Evolutionary conservation across 768 basidiomycete species (phyloP), one percentile per base, ranked within the genome.

Genomic region (Podaxis sp.): DNA sequence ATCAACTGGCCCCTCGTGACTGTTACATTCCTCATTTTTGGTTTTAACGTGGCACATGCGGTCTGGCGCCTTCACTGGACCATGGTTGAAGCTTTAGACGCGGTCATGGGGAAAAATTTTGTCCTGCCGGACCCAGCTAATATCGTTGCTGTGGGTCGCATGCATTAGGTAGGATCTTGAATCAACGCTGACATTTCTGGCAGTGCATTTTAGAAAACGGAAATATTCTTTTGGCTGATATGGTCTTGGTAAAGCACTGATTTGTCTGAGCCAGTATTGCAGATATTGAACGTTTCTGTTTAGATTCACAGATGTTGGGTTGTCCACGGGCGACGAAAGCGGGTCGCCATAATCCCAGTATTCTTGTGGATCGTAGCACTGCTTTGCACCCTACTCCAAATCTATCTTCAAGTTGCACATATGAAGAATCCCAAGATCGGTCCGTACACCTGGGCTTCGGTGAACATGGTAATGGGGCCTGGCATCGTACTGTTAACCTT

Each of bases 401-500:
- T 57, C 26, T 57, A 57, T 13, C 40, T 57, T 28, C 56, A 57
- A 17, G 33, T 17, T 37, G 54, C 38, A 6, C 54, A 56, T 37
- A 40, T 22, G 20, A 8, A 24, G 12, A 56, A 56, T 20, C 54
- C 54, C 3, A 13, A 24, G 6, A 26, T 56, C 15, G 54, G 54
- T 24, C 40, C 56, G 15, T 41, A 57, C 22, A 15, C 26, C 8
- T 57, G 56, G 40, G 56, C 56, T 22, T 41, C 38, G 15, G 56
- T 44, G 8, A 44, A 57, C 15, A 57, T 57, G 40, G 46, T 26
- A n/a, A 13, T 30, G 4, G 40, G 40, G 2, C 40, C 56, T 8
- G 56, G 56, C 7, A 57, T 57, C 41, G 38, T 57, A 13, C 24
- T 57, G 22, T 12, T 57, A n/a, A 41, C 40, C 17, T 57, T 57